Evolutionary conservation across 2,329 filamentous ascomycete species (phyloP).

Genomic region (Emydomyces testavorans): DNA sequence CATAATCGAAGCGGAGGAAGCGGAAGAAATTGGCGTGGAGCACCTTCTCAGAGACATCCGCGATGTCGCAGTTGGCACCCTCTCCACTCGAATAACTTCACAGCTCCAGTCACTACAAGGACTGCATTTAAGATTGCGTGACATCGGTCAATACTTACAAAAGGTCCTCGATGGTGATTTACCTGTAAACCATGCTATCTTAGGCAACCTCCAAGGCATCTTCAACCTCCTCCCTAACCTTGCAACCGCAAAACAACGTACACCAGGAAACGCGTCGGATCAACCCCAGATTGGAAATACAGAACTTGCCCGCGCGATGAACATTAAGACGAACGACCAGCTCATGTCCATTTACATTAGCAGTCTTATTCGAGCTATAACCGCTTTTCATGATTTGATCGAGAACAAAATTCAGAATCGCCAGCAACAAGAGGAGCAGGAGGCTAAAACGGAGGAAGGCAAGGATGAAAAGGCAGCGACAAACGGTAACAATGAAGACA

Average conservation of each 20-base stretch:
- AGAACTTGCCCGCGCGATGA: constrained; percentile 92
- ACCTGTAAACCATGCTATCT: constrained; percentile 91
- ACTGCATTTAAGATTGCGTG: constrained; percentile 81
- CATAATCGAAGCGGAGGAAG: constrained; percentile 96
- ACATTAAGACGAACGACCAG: constrained; percentile 98
- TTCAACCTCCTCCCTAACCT: constrained; percentile 98
- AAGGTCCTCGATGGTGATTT: constrained; percentile 89
- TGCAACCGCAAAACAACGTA: constrained; percentile 54
- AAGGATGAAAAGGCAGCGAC: constrained; percentile 41
- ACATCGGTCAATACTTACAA: constrained; percentile 90
- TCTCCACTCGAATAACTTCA: constrained; percentile 93
- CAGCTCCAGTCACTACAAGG: constrained; percentile 96
- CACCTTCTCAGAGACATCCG: constrained; percentile 95
- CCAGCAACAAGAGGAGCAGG: constrained; percentile 92
- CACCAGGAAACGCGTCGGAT: constrained; percentile 47
- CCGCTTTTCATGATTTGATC: constrained; percentile 96
- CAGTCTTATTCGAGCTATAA: constrained; percentile 93
- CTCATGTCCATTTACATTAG: constrained; percentile 97
- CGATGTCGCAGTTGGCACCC: constrained; percentile 90
- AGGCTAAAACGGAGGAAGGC: constrained; percentile 61
- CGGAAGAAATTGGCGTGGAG: constrained; percentile 97
- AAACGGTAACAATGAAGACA: constrained; percentile 29
- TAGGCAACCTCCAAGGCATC: constrained; percentile 96
- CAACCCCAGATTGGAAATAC: constrained; percentile 53
- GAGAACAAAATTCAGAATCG: constrained; percentile 99